phyloP scores from a whole-genome alignment of 768 basidiomycete genomes.

The Lactifluus rugatus region DNA sequence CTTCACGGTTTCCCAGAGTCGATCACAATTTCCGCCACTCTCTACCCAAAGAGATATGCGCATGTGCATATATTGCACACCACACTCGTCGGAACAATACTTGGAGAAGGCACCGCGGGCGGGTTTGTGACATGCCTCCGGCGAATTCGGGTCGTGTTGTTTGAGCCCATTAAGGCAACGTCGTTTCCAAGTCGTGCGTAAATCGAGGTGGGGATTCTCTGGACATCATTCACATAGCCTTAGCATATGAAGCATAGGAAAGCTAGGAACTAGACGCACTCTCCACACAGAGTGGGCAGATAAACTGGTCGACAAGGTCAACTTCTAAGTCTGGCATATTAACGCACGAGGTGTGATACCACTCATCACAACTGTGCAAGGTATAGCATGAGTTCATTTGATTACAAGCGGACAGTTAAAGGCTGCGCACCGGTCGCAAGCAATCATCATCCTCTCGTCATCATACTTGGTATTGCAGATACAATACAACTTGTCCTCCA shows the following conservation, averaged over 20 bases:
- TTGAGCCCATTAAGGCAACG: conserved; percentile 66
- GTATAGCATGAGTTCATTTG: background rate
- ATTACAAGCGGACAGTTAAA: background rate
- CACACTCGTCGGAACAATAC: conserved; percentile 87
- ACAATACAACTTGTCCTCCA: conserved; percentile 73
- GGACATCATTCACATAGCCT: background rate
- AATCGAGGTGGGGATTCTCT: conserved; percentile 51
- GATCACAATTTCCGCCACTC: conserved; percentile 51
- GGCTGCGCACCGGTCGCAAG: conserved; percentile 69
- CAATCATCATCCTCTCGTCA: conserved; percentile 85
- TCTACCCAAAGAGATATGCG: conserved; percentile 54
- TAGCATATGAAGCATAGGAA: background rate
- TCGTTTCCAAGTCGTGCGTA: conserved; percentile 70
- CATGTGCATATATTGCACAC: conserved; percentile 58
- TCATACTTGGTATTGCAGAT: conserved; percentile 83
- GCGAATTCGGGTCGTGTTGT: conserved; percentile 50
- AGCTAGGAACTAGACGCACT: conserved; percentile 40
- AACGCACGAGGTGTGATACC: conserved; percentile 87
- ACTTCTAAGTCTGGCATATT: conserved; percentile 71
- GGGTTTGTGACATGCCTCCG: conserved; percentile 69
- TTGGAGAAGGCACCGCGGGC: conserved; percentile 78
- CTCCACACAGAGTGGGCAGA: conserved; percentile 71
- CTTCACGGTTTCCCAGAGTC: conserved; percentile 68
- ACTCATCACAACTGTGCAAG: conserved; percentile 70
- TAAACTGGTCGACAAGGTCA: conserved; percentile 86